These are phyloP conservation scores for Neophaeococcomyces aloes DNA, from an alignment of 2,329 filamentous ascomycete species.

Conservation along the genomic window DNA sequence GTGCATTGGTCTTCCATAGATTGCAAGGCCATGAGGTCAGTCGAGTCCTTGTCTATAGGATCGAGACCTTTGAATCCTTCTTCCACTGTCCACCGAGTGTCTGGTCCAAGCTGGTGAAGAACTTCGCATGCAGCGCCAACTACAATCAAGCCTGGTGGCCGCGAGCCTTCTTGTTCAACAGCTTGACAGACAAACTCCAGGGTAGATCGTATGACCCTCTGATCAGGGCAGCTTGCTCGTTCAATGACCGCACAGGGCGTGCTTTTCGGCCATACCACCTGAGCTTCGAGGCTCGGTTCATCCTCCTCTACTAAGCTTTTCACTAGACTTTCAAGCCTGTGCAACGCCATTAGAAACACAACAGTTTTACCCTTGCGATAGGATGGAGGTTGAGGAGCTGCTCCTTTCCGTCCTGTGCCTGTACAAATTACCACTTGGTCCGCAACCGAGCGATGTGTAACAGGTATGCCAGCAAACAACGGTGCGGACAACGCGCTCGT, in stretches of 20 bases:
- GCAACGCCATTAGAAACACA: constrained; percentile 90
- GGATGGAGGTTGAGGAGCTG: constrained; percentile 66
- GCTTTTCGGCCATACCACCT: constrained; percentile 52
- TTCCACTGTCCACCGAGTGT: constrained; percentile 69
- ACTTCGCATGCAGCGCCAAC: constrained; percentile 77
- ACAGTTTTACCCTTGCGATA: constrained; percentile 69
- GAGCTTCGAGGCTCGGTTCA: constrained; percentile 20
- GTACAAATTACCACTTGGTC: constrained; percentile 96
- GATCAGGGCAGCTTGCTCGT: constrained; percentile 85
- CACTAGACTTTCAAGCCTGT: constrained; percentile 67
- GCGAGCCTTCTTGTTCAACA: constrained; percentile 76
- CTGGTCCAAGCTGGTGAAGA: constrained; percentile 48
- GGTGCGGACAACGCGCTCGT: constrained; percentile 81
- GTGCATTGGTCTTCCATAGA: neutral
- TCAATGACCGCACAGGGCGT: constrained; percentile 91
- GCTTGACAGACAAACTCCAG: constrained; percentile 68
- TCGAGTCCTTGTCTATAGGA: neutral
- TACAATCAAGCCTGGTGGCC: constrained; percentile 80
- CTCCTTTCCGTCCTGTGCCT: constrained; percentile 84
- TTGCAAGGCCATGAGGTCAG: neutral
- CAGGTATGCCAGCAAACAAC: constrained; percentile 75
- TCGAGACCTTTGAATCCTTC: constrained; percentile 75
- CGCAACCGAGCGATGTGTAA: constrained; percentile 78
- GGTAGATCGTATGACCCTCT: constrained; percentile 82
- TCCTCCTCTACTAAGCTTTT: constrained; percentile 48